Conservation (phyloP, 495 filamentous ascomycete species). For the Aspergillus avenaceus region DNA sequence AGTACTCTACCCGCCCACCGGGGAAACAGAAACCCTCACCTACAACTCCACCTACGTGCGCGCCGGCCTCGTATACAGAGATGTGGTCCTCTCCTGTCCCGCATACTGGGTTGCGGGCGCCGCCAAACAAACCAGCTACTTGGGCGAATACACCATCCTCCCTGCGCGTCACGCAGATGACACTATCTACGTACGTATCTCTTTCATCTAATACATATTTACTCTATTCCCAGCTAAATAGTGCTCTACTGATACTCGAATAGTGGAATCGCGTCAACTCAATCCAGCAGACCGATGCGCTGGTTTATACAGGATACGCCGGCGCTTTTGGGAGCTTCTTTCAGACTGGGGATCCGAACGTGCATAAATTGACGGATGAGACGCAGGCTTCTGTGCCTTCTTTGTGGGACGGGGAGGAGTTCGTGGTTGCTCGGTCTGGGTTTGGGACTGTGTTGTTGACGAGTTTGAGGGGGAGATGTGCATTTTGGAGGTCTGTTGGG, state of each 20-base stretch:
- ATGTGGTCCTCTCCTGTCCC: constrained; percentile 57
- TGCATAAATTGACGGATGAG: constrained; percentile 49
- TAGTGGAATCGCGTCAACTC: constrained; percentile 56
- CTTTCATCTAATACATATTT: constrained; percentile 9
- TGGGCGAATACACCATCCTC: constrained; percentile 56
- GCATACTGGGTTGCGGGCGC: constrained; percentile 51
- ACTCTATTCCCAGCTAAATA: not conserved
- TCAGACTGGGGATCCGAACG: constrained; percentile 55
- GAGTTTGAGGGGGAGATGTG: constrained; percentile 45
- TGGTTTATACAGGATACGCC: constrained; percentile 54
- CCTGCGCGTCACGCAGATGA: constrained; percentile 59
- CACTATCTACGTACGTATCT: constrained; percentile 47
- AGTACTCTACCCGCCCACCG: constrained; percentile 41
- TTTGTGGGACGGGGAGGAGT: constrained; percentile 39
- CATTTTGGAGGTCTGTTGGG: constrained; percentile 50
- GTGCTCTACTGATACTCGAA: too few relatives aligned
- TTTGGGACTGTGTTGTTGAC: constrained; percentile 35
- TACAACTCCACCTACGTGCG: constrained; percentile 45
- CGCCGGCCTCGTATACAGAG: constrained; percentile 54
- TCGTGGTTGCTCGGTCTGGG: constrained; percentile 42
- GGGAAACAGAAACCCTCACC: constrained; percentile 38
- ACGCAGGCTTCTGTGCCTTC: constrained; percentile 43
- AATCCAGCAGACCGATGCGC: constrained; percentile 46
- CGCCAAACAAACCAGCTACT: constrained; percentile 40
- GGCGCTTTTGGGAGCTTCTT: constrained; percentile 60